Evolutionary conservation across 1,284 basidiomycete species (phyloP), one percentile per base, ranked within the genome.

Genomic region (Ganoderma lucidum): DNA sequence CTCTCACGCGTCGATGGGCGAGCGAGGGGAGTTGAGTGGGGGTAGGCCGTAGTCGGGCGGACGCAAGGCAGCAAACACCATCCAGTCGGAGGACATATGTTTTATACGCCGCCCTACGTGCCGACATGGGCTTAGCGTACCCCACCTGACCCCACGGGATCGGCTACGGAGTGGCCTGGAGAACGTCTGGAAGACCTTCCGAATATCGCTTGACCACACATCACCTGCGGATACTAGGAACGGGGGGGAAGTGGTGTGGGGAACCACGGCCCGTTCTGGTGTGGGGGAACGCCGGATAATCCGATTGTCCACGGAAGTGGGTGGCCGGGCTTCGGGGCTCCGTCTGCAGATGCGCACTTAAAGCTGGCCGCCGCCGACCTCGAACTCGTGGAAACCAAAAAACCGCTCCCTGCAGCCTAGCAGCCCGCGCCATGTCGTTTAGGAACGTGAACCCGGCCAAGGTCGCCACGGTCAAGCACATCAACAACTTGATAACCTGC

Each of bases 401-500:
- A 55, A 9, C 30, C 53, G 17, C 53, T 6, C 51, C 30, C 3
- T 14, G 51, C 12, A 58, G 28, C 30, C 2, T 28, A 9, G 32
- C 19, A 59, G 14, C 19, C 32, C n/a, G 30, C 32, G 66, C 62
- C 37, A 68, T 68, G 67, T 68, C 67, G 42, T 64, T 64, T 48
- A 53, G 67, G 30, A 68, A 68, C 30, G 59, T 68, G 23, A 68
- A 68, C 58, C 62, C 37, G 28, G 67, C 73, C 45, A 84, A 83
- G 74, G 74, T 77, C 37, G 68, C 76, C 19, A 75, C 81, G 17
- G 68, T 84, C 64, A 74, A 76, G 62, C 77, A 81, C 55, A 86
- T 89, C 70, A 78, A 80, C 30, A 83, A 80, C 62, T 78, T 90
- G 63, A 87, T 88, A 45, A 79, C 88, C 66, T 88, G 87, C 44